Percentiles rank a stretch among this genome's conserved stretches.
Conservation (phyloP, 2,329 filamentous ascomycete genomes). For the Dactylellina haptotyla region DNA sequence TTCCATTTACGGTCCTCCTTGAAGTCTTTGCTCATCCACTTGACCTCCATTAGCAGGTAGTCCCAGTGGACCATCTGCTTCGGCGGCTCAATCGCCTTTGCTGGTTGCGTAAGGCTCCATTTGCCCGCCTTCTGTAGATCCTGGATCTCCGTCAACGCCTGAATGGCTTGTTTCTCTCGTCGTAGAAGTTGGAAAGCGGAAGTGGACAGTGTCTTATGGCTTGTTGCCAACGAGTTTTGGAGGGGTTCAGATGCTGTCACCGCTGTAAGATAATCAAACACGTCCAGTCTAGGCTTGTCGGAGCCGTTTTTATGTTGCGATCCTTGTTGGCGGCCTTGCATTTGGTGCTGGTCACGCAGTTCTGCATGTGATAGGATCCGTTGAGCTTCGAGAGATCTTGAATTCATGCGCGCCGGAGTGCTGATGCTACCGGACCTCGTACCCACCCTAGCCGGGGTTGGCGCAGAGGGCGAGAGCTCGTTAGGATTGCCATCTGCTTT, state of each 20-base stretch:
- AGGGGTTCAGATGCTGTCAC: conserved; percentile 71
- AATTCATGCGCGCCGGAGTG: conserved; percentile 47
- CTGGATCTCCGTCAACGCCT: conserved; percentile 86
- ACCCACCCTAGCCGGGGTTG: conserved; percentile 33
- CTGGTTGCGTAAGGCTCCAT: conserved; percentile 90
- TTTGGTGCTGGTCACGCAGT: conserved; percentile 26
- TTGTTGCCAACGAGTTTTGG: conserved; percentile 77
- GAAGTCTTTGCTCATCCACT: conserved; percentile 98
- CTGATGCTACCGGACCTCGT: conserved; percentile 50
- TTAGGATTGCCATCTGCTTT: conserved; percentile 24
- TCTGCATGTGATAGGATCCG: conserved; percentile 39
- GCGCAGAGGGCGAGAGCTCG: conserved; percentile 47
- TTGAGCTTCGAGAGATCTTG: conserved; percentile 47
- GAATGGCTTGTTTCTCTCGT: conserved; percentile 85
- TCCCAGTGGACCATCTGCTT: conserved; percentile 84
- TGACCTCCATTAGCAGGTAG: conserved; percentile 86
- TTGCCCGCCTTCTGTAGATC: conserved; percentile 88
- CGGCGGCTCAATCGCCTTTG: conserved; percentile 81
- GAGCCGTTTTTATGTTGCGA: conserved; percentile 60
- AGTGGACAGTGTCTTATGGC: conserved; percentile 89
- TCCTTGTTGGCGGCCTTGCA: conserved; percentile 29
- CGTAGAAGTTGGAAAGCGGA: conserved; percentile 83
- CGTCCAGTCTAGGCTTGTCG: conserved; percentile 62
- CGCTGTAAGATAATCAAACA: conserved; percentile 70
- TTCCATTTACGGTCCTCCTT: conserved; percentile 96